These are phyloP conservation scores for Pythium insidiosum DNA, from an alignment of 352 stramenopile species.

Conservation along the genomic window DNA sequence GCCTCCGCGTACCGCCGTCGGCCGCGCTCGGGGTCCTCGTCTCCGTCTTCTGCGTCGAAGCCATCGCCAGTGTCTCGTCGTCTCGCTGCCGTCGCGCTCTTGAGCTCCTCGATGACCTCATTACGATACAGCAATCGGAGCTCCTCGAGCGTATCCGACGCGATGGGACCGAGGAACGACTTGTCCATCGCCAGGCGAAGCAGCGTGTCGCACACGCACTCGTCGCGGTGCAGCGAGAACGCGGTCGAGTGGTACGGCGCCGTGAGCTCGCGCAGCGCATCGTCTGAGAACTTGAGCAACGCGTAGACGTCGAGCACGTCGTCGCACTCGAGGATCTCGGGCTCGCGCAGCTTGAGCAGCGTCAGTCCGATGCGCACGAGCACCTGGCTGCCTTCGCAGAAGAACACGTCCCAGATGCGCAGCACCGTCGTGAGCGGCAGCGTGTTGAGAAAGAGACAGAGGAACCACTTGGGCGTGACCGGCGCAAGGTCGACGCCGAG, in stretches of 20 bases:
- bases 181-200: slow-evolving; percentile 76
- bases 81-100: slow-evolving; percentile 18
- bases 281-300: slow-evolving; percentile 71
- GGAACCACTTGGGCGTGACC: slow-evolving; percentile 90
- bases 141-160: slow-evolving; percentile 68
- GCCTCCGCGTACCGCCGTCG: slow-evolving; percentile 19
- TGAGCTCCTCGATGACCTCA: slow-evolving; percentile 50
- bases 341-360: slow-evolving; percentile 76
- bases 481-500: slow-evolving; percentile 81
- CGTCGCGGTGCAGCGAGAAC: slow-evolving; percentile 71
- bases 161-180: slow-evolving; percentile 64
- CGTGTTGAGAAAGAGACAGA: slow-evolving; percentile 91
- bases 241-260: slow-evolving; percentile 43
- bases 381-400: slow-evolving; percentile 86
- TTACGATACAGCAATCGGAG: slow-evolving; percentile 52
- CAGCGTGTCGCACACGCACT: slow-evolving; percentile 78
- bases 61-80: not conserved
- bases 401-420: slow-evolving; percentile 88
- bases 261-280: slow-evolving; percentile 47
- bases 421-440: slow-evolving; percentile 84
- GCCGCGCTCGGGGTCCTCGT: slow-evolving; percentile 15
- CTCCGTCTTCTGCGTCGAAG: slow-evolving; percentile 7
- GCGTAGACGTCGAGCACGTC: slow-evolving; percentile 78
- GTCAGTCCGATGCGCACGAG: slow-evolving; percentile 78
- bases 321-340: slow-evolving; percentile 61